Evolutionary conservation across 1,139 yeast species (phyloP).

Genomic region (Pneumocystis sp.): DNA sequence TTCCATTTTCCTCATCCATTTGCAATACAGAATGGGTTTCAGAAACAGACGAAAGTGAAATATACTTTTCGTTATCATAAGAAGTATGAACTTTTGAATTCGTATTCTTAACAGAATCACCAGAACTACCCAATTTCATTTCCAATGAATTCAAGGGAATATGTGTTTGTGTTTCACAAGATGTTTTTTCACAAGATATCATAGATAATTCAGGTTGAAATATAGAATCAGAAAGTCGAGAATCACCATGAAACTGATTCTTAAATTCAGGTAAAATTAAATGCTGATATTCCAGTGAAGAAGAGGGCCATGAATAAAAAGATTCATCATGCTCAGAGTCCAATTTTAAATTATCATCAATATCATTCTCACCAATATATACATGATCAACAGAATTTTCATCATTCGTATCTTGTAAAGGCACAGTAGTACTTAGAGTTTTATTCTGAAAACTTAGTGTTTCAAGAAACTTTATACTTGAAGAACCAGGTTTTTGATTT

Average conservation of each 20-base stretch:
- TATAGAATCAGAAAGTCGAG: neutral
- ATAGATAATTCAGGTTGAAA: neutral
- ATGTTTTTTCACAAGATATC: neutral
- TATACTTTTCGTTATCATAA: neutral
- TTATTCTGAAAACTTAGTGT: neutral
- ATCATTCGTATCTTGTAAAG: neutral
- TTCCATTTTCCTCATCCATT: neutral
- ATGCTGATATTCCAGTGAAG: constrained; percentile 3
- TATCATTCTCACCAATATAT: constrained; percentile 10
- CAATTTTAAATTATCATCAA: constrained; percentile 10
- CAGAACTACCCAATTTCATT: neutral
- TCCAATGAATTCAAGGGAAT: neutral
- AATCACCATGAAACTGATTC: neutral
- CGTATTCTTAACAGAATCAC: neutral
- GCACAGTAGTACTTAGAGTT: neutral
- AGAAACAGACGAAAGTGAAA: neutral
- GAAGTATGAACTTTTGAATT: neutral
- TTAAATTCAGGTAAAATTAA: neutral
- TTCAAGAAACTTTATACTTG: neutral
- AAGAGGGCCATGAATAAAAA: constrained; percentile 1
- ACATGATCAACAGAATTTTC: constrained; percentile 3
- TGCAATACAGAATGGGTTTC: neutral
- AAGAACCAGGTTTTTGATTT: neutral
- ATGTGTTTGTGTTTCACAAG: neutral
- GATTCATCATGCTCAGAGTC: constrained; percentile 6